Base-by-base conservation (phyloP, 73 alveolate species). In the Uronychia binucleata region DNA sequence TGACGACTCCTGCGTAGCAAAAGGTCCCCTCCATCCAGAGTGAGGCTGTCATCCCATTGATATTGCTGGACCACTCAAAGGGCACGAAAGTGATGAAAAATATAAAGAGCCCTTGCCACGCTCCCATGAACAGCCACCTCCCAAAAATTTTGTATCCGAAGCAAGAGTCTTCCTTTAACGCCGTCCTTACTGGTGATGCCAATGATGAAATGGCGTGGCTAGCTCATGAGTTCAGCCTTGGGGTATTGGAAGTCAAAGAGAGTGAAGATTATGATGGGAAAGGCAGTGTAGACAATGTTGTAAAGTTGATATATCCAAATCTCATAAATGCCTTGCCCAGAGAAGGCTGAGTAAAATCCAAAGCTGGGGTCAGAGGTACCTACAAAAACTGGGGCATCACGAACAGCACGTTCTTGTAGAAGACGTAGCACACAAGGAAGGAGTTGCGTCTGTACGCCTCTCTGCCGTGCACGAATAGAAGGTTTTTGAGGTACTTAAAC, bases 371-470 rank as follows among this genome's bases (percentile, higher is more conserved):
- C 67, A 46, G 67, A 46, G n/a, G n/a, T 11, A 5, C 67, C 19
- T 46, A 46, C 92, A 87, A 91, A 33, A 97, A 89, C 85, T 95
- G 96, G 11, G 98, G 98, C 1, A 98, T 75, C 11, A 99, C 95
- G 88, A 98, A 97, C 32, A 98, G 92, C 28, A 97, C 83, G 84
- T 98, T 98, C 88, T 97, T 97, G 86, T 94, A 97, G 84, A 97
- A 97, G 91, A 94, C 94, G 86, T 92, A 97, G 59, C 95, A 93
- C 0, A 97, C 95, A 81, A 97, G 75, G 74, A 90, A 92, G 34
- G 98, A 74, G 90, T 97, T 97, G 83, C 96, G 95, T 77, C 99
- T 88, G 89, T 95, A 96, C 58, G 98, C 96, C 92, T 97, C 99
- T 79, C 99, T 94, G 0, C 99, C 99, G 91, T 96, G 96, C 78